Conservation (phyloP, 441 rosid species). For the Pelargonium myrrhifolium region DNA sequence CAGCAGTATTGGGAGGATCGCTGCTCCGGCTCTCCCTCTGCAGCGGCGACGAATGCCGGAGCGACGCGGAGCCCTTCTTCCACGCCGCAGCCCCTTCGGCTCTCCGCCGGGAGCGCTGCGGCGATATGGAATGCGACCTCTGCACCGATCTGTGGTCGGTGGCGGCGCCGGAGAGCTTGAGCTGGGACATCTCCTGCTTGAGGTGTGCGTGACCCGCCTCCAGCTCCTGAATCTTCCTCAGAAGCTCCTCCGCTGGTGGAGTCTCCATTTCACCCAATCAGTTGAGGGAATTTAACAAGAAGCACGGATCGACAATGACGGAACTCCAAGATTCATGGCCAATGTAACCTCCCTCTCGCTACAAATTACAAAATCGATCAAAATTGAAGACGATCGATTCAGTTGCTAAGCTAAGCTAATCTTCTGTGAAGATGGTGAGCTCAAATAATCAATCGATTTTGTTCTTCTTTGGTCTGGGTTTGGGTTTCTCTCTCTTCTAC, state of each 20-base stretch:
- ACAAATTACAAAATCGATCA: too few species aligned
- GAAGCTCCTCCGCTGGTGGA: conserved; percentile 63
- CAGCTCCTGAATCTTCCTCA: conserved; percentile 77
- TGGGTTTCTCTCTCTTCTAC: too few species aligned
- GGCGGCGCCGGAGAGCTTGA: conserved; percentile 38
- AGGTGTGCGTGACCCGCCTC: conserved; percentile 79
- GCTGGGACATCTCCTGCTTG: conserved; percentile 68
- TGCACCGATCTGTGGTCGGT: conserved; percentile 19
- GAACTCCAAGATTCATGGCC: too few species aligned
- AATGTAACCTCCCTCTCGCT: too few species aligned
- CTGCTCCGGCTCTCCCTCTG: conserved; percentile 54
- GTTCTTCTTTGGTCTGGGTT: too few species aligned
- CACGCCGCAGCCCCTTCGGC: conserved; percentile 27
- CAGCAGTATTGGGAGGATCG: conserved; percentile 17
- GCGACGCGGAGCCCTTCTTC: conserved; percentile 53
- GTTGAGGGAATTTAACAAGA: too few species aligned
- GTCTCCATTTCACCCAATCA: conserved; percentile 33
- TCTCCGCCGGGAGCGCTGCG: conserved; percentile 46
- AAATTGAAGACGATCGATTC: too few species aligned
- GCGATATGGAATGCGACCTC: conserved; percentile 82
- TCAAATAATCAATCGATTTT: too few species aligned
- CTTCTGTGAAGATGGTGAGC: too few species aligned
- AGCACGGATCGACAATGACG: too few species aligned
- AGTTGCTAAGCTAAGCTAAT: too few species aligned
- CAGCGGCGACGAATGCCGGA: conserved; percentile 73